Base-by-base conservation (phyloP, 1,284 basidiomycete genomes). In the Cerrena zonata region DNA sequence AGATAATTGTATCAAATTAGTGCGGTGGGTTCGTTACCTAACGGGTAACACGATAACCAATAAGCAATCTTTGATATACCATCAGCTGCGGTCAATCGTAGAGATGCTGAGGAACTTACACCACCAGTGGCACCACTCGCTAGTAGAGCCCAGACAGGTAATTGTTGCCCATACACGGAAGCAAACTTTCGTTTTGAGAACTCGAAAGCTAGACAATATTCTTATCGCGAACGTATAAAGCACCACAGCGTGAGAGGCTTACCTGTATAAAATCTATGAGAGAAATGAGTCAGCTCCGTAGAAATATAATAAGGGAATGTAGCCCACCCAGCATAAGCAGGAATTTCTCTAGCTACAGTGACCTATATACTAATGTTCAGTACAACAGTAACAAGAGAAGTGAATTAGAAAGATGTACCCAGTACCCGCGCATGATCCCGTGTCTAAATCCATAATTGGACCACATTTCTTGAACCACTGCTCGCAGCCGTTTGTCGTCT, bases 361-460 rank as follows among this genome's bases (percentile, higher is more conserved):
- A 94, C 79, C 91, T 93, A 58, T 7, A 37, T 22, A 43, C 5
- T 45, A 7, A 41, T 23, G 19, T 26, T 23, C 15, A 15, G 43
- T 24, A 23, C 24, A 44, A 39, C 34, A 24, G 24, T 21, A 15
- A 44, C 19, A n/a, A 12, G 21, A 43, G 48, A 22, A 24, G 7
- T 40, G 39, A 40, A 40, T 18, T 7, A 34, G 24, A 43, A 15
- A 34, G 21, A 61, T 78, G 46, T 54, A 91, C 91, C 92, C 94
- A 96, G 66, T 94, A 98, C 0, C 95, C 95, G 27, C 95, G 76
- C 94, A 98, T 96, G 48, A 98, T 79, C 5, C 95, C 95, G 53
- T 82, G 77, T 40, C 82, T 72, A 57, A 97, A 83, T 0, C 95
- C 94, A 75, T 86, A 91, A 51, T 89, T 70, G 25, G 63, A 66